Conservation (phyloP, 371 early-diverging fungal genomes). For the Apophysomyces elegans region DNA sequence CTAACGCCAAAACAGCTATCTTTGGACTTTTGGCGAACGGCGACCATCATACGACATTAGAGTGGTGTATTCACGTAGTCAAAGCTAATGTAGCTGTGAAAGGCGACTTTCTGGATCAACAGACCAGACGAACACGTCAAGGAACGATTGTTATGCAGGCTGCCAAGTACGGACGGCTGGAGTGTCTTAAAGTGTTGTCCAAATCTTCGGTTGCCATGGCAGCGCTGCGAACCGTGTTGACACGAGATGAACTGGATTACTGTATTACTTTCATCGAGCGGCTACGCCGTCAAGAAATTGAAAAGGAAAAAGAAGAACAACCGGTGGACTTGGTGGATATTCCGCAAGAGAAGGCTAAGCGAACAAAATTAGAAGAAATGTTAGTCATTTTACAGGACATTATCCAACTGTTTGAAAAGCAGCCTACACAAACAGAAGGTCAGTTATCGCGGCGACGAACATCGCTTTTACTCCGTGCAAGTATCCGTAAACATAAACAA, state of each 20-base stretch:
- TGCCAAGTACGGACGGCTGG: conserved; percentile 13
- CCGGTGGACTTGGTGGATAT: background rate
- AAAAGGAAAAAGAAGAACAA: background rate
- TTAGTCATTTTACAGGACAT: background rate
- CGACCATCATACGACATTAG: conserved; percentile 15
- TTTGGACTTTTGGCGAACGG: conserved; percentile 40
- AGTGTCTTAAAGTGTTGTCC: conserved; percentile 15
- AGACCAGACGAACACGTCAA: conserved; percentile 9
- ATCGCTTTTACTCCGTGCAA: background rate
- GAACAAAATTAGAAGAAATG: background rate
- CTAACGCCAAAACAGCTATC: conserved; percentile 35
- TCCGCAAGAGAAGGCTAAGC: background rate
- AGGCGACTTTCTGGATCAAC: conserved; percentile 16
- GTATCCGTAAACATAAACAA: background rate
- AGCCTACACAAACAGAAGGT: background rate
- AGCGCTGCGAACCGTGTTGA: conserved; percentile 2
- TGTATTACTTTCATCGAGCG: background rate
- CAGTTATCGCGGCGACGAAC: background rate
- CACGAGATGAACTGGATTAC: conserved; percentile 4
- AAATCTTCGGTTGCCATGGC: conserved; percentile 4
- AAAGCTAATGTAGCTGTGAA: conserved; percentile 7
- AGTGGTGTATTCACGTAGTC: conserved; percentile 18
- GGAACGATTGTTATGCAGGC: conserved; percentile 20
- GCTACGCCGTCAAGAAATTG: conserved; percentile 5
- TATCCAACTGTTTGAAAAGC: background rate